Evolutionary conservation across 2,329 filamentous ascomycete species (phyloP).

Genomic region (Cordyceps fumosorosea): DNA sequence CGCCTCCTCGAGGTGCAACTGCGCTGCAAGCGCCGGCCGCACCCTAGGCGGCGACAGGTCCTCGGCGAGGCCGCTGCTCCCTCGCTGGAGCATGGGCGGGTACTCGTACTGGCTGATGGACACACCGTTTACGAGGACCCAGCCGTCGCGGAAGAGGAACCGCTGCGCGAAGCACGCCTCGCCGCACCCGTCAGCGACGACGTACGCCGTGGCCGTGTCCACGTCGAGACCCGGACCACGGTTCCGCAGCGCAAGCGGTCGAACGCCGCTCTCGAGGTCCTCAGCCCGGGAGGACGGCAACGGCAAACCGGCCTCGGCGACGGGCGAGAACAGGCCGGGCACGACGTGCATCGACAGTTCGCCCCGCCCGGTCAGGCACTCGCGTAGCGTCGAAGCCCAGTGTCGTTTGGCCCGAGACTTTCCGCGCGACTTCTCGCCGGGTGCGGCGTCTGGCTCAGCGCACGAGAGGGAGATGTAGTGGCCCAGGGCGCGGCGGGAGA

Average conservation of each 20-base stretch:
- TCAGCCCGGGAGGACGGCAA: constrained; percentile 17
- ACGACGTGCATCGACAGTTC: constrained; percentile 34
- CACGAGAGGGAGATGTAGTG: constrained; percentile 32
- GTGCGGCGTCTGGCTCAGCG: constrained; percentile 20
- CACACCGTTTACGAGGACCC: constrained; percentile 42
- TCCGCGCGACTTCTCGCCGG: constrained; percentile 18
- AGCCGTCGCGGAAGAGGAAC: constrained; percentile 38
- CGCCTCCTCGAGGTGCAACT: background rate
- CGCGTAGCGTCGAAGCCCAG: constrained; percentile 37
- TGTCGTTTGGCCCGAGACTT: background rate
- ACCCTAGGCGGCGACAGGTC: background rate
- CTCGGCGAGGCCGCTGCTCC: background rate
- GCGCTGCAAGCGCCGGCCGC: background rate
- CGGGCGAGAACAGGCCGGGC: constrained; percentile 36
- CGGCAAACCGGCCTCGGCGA: constrained; percentile 23
- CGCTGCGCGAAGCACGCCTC: constrained; percentile 42
- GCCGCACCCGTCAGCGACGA: constrained; percentile 36
- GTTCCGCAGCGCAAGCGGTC: constrained; percentile 36
- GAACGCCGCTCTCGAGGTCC: constrained; percentile 34
- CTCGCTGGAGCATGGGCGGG: constrained; percentile 22
- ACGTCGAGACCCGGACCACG: constrained; percentile 24
- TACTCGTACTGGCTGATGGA: constrained; percentile 37
- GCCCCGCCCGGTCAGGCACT: constrained; percentile 31
- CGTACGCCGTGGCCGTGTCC: constrained; percentile 34
- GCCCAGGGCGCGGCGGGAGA: constrained; percentile 30